Percentiles rank a stretch among this genome's conserved stretches.
These are phyloP conservation scores for Lathyrus aphaca DNA, from an alignment of 306 rosid species.

Conservation along the genomic window DNA sequence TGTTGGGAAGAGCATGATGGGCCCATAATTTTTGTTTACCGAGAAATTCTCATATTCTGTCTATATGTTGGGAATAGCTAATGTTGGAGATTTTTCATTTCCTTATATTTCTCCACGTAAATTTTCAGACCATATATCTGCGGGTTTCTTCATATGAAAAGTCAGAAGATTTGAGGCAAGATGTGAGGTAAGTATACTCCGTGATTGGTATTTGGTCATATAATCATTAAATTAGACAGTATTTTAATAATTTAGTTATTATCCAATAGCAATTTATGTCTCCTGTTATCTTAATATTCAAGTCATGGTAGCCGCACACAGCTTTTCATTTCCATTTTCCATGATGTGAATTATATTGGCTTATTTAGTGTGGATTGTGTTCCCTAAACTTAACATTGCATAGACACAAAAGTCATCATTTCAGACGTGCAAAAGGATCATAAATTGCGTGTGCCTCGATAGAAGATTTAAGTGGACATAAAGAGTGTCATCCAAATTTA, in stretches of 20 bases:
- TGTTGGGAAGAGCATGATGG: slow-evolving; percentile 12
- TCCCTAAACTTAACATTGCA: slow-evolving; percentile 19
- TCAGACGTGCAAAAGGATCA: slow-evolving; percentile 17
- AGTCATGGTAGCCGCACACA: slow-evolving; percentile 16
- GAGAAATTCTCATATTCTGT: slow-evolving; percentile 22
- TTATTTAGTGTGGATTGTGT: slow-evolving; percentile 23
- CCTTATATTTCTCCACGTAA: slow-evolving; percentile 35
- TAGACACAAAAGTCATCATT: slow-evolving; percentile 5
- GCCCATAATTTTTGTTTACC: neutral
- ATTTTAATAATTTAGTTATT: slow-evolving; percentile 9
- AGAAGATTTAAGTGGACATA: neutral
- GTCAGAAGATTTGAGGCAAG: slow-evolving; percentile 68
- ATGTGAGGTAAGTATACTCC: slow-evolving; percentile 58
- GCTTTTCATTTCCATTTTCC: neutral
- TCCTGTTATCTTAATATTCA: slow-evolving; percentile 26
- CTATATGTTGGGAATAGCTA: slow-evolving; percentile 15
- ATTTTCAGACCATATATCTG: slow-evolving; percentile 66
- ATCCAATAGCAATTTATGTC: slow-evolving; percentile 6
- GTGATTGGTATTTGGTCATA: slow-evolving; percentile 29
- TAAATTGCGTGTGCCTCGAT: neutral
- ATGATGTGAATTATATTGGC: neutral
- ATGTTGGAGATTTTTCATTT: slow-evolving; percentile 26
- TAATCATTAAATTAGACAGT: slow-evolving; percentile 13
- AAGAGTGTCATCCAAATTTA: neutral
- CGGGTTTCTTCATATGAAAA: slow-evolving; percentile 66